phyloP scores from a whole-genome alignment of 805 yeast genomes.

The Starmera quercuum region DNA sequence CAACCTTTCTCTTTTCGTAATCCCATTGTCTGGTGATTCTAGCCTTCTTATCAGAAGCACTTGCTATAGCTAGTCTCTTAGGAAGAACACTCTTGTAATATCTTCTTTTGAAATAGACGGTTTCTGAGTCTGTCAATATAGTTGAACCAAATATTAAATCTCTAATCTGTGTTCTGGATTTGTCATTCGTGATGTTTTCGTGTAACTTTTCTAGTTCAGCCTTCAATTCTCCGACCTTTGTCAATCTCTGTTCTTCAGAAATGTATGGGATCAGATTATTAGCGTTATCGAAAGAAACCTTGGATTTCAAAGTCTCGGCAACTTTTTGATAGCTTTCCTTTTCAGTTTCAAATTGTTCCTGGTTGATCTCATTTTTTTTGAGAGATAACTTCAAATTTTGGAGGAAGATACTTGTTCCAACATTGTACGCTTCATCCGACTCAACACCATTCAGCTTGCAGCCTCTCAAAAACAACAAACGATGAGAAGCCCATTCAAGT shows the following conservation, averaged over 20 bases:
- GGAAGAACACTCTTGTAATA: conserved; percentile 55
- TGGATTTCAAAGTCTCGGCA: conserved; percentile 31
- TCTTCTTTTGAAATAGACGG: conserved; percentile 29
- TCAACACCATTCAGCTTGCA: conserved; percentile 5
- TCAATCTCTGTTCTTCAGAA: conserved; percentile 24
- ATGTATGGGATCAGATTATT: conserved; percentile 32
- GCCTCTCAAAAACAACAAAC: conserved; percentile 28
- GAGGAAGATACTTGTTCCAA: conserved; percentile 44
- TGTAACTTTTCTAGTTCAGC: conserved; percentile 7
- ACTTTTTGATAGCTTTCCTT: conserved; percentile 26
- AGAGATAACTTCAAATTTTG: conserved; percentile 29
- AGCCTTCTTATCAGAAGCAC: conserved; percentile 42
- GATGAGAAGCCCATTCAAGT: conserved; percentile 32
- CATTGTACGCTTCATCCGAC: conserved; percentile 46
- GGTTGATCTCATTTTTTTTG: conserved; percentile 13
- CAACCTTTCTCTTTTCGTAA: conserved; percentile 42
- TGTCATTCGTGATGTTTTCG: conserved; percentile 14
- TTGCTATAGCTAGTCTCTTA: conserved; percentile 33
- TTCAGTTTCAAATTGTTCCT: conserved; percentile 22
- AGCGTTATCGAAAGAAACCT: conserved; percentile 40
- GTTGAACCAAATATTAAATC: conserved; percentile 32
- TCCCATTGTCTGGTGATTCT: conserved; percentile 54
- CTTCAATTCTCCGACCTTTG: conserved; percentile 18
- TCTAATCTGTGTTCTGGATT: conserved; percentile 30
- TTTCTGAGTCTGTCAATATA: conserved; percentile 21